Evolutionary conservation across 495 filamentous ascomycete genomes (phyloP).

Genomic region (Gamarada debralockiae): DNA sequence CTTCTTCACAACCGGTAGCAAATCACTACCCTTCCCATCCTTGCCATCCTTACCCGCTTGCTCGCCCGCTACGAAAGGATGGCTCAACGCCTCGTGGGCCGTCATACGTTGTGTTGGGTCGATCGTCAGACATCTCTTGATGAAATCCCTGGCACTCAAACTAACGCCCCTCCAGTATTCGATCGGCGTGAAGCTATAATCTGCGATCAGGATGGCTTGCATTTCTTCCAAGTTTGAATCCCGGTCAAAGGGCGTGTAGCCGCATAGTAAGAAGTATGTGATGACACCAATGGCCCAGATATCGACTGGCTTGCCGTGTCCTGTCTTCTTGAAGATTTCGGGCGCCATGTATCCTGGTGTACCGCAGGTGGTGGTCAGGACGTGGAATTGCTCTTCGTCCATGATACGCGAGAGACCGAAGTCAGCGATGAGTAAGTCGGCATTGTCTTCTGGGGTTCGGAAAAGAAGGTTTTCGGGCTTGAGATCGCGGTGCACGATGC

Average conservation of each 20-base stretch:
- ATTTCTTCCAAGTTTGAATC: constrained; percentile 98
- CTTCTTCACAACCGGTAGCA: constrained; percentile 93
- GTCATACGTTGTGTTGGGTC: constrained; percentile 85
- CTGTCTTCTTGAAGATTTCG: constrained; percentile 86
- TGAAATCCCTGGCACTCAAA: constrained; percentile 82
- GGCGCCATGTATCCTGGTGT: constrained; percentile 98
- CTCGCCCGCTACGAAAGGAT: constrained; percentile 75
- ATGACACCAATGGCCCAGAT: constrained; percentile 96
- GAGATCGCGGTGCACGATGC: constrained; percentile 88
- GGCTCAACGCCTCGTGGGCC: constrained; percentile 87
- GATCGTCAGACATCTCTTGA: constrained; percentile 81
- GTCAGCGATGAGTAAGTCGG: constrained; percentile 91
- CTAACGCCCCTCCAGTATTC: constrained; percentile 97
- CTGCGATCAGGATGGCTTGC: constrained; percentile 94
- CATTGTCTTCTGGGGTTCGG: constrained; percentile 76
- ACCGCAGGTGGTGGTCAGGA: constrained; percentile 94
- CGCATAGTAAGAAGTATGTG: constrained; percentile 95
- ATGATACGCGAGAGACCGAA: constrained; percentile 94
- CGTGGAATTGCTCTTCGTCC: constrained; percentile 99
- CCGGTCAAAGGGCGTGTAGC: constrained; percentile 97
- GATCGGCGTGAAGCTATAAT: constrained; percentile 92
- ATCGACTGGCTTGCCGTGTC: constrained; percentile 87
- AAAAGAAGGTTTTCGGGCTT: constrained; percentile 78
- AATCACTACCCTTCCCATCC: constrained; percentile 57
- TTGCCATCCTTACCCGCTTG: constrained; percentile 31